Evolutionary conservation across 495 filamentous ascomycete genomes (phyloP).

Genomic region (Neurospora hispaniola): DNA sequence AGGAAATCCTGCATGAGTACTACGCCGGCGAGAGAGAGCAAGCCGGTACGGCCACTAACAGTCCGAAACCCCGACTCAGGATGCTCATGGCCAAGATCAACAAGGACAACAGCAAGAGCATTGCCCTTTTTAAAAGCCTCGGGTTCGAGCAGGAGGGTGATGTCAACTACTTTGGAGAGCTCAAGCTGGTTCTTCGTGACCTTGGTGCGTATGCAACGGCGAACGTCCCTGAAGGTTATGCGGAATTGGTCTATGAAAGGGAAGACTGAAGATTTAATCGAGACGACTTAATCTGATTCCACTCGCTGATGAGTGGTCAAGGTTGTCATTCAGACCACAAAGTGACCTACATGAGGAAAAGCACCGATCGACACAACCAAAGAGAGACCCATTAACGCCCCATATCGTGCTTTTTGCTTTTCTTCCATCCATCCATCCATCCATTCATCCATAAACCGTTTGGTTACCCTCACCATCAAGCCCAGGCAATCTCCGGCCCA

Average conservation of each 20-base stretch:
- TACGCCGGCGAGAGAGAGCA: slow-evolving; percentile 3
- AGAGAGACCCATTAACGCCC: not conserved
- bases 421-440: not conserved
- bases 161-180: slow-evolving; percentile 42
- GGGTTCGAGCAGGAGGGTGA: slow-evolving; percentile 34
- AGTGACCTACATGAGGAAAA: not conserved
- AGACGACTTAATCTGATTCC: not conserved
- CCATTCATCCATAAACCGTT: not conserved
- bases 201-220: slow-evolving; percentile 4
- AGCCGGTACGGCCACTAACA: not conserved
- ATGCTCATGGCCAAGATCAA: slow-evolving; percentile 39
- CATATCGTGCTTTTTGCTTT: not conserved
- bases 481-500: slow-evolving; percentile 7
- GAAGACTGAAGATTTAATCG: not conserved
- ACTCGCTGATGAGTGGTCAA: not conserved
- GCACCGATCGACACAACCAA: not conserved
- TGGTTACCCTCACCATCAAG: not conserved
- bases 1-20: slow-evolving; percentile 52
- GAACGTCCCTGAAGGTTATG: slow-evolving; percentile 11
- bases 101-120: slow-evolving; percentile 27
- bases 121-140: slow-evolving; percentile 34
- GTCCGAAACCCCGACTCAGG: slow-evolving; percentile 8
- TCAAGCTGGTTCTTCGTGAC: slow-evolving; percentile 29
- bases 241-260: slow-evolving; percentile 17
- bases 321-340: not conserved